A percentile compares a stretch with the other conserved stretches of the same genome.
These are phyloP conservation scores for Kwoniella sp. DNA, from an alignment of 768 basidiomycete genomes.

Conservation along the genomic window DNA sequence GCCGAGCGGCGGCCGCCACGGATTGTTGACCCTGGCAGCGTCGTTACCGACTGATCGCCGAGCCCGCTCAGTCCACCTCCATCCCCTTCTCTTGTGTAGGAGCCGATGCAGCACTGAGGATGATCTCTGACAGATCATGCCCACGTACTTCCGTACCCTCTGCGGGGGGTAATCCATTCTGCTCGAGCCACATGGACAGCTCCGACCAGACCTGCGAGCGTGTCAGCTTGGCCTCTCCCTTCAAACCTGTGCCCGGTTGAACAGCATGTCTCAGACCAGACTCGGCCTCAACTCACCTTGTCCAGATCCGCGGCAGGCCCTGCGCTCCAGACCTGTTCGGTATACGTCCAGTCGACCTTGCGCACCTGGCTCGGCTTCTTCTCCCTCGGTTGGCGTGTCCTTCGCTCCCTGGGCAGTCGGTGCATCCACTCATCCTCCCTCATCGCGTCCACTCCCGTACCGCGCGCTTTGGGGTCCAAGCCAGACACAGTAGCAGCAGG, in stretches of 20 bases:
- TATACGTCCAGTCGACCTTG: slow-evolving; percentile 35
- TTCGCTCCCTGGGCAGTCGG: slow-evolving; percentile 3
- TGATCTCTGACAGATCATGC: neutral
- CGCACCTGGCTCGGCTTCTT: slow-evolving; percentile 5
- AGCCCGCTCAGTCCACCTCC: no score
- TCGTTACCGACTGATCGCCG: no score
- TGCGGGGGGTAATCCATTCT: slow-evolving; percentile 1
- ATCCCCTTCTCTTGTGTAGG: no score
- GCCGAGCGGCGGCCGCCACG: no score
- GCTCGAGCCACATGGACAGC: slow-evolving; percentile 9
- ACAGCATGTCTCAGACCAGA: neutral
- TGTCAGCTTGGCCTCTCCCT: neutral
- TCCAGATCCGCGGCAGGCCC: slow-evolving; percentile 4
- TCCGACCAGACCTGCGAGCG: slow-evolving; percentile 5
- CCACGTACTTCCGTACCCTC: neutral
- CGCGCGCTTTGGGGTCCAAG: neutral
- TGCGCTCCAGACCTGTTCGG: slow-evolving; percentile 26
- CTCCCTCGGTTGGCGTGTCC: neutral
- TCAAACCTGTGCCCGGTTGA: neutral
- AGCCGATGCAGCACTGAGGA: slow-evolving; percentile 1
- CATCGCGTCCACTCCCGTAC: neutral
- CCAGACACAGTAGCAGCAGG: no score
- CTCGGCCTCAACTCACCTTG: slow-evolving; percentile 5
- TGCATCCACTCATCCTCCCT: slow-evolving; percentile 3
- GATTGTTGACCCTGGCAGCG: no score